Conservation (phyloP, 148 eudicot species). For the Tetragonia tetragonoides region DNA sequence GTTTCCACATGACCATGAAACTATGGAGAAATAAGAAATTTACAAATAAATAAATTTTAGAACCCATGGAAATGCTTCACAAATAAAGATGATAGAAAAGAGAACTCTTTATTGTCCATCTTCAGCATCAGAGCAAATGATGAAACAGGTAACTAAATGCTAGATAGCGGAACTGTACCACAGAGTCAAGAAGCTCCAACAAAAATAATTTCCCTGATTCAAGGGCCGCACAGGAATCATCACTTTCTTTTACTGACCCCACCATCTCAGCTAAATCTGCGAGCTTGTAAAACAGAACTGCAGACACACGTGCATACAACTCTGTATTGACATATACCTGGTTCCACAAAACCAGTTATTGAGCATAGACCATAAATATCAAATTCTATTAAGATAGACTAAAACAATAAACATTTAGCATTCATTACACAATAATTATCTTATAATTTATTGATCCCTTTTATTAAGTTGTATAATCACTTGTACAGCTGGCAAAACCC, state of each 20-base stretch:
- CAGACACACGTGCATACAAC: constrained; percentile 95
- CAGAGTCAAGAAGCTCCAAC: constrained; percentile 79
- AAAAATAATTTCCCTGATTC: constrained; percentile 84
- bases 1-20: background rate
- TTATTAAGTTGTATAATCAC: background rate
- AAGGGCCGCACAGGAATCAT: constrained; percentile 44
- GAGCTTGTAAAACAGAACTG: constrained; percentile 79
- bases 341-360: constrained; percentile 6
- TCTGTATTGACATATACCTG: constrained; percentile 94
- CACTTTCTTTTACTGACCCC: constrained; percentile 39
- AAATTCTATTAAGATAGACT: background rate
- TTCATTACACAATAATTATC: background rate
- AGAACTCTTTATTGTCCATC: background rate
- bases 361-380: background rate
- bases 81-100: background rate
- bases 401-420: background rate
- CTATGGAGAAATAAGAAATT: background rate
- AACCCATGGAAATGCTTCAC: background rate
- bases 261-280: constrained; percentile 50
- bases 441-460: background rate
- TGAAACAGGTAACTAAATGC: background rate
- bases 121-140: background rate
- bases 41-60: too few species aligned
- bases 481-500: too few species aligned
- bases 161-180: constrained; percentile 39